Evolutionary conservation across 345 rosid genomes (phyloP), one percentile per base, ranked within the genome.

Genomic region (Noccaea bulbosa): DNA sequence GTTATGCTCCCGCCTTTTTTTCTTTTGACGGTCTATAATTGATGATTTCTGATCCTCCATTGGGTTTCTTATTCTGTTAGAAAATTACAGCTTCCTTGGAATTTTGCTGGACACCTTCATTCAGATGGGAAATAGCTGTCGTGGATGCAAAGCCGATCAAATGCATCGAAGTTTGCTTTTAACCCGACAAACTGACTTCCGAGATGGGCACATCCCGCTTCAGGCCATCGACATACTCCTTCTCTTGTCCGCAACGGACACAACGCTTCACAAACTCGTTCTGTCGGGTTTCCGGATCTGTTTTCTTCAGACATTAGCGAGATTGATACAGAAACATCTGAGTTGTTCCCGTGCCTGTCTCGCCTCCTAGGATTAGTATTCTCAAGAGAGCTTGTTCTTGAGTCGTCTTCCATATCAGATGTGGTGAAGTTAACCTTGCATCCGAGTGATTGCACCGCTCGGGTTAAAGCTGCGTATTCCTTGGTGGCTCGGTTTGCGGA

Each of bases 201-300:
- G 14, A 85, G 72, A 70, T 88, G 98, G 61, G 96, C 95, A 80
- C 99, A 94, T 16, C 86, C 92, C 0, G 88, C 87, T 68, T 91
- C 96, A 3, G 99, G 93, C 99, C 99, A 94, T 46, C 81, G 77
- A 68, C 99, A 94, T 67, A 86, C 88, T 74, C 96, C 92, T 33
- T 89, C 92, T 11, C 78, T 79, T 40, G 93, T 61, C 57, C 93
- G 89, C 69, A 85, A 67, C 0, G 98, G 98, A 66, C 99, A 91
- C 76, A 91, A 44, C 14, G 81, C 77, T 79, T 88, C 92, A 73
- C 99, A 94, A 15, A 81, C 82, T 61, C 64, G 40, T 45, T 50
- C 69, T 10, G 37, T 38, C 7, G 54, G 50, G 69, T 61, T 37
- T 27, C 41, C 73, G 35, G 17, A 11, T 52, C n/a, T 52, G 65